These are phyloP conservation scores for Penicillium sp. DNA, from an alignment of 2,329 filamentous ascomycete species.

Conservation along the genomic window DNA sequence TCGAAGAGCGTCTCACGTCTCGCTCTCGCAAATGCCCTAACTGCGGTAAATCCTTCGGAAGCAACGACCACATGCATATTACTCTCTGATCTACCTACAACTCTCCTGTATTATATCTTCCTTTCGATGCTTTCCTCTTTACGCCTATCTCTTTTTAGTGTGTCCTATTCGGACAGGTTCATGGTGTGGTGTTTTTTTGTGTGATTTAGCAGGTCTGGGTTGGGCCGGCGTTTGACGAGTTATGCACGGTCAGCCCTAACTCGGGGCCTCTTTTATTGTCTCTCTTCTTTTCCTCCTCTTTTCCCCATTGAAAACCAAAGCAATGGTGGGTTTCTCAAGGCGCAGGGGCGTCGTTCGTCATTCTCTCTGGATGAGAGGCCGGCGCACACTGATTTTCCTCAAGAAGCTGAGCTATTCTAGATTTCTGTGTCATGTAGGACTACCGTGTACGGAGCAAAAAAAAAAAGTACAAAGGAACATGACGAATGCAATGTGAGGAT, in stretches of 20 bases:
- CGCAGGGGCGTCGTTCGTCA: slow-evolving; percentile 16
- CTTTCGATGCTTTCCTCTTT: slow-evolving; percentile 15
- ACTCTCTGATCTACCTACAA: slow-evolving; percentile 39
- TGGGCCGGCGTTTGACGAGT: slow-evolving; percentile 34
- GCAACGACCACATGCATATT: slow-evolving; percentile 76
- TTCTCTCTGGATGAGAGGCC: slow-evolving; percentile 17
- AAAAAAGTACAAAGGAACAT: slow-evolving; percentile 17
- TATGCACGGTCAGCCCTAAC: slow-evolving; percentile 11
- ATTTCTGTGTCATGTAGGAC: slow-evolving; percentile 34
- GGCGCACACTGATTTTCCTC: slow-evolving; percentile 14
- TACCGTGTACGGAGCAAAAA: slow-evolving; percentile 25
- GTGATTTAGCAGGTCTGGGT: slow-evolving; percentile 33
- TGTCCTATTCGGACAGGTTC: slow-evolving; percentile 30
- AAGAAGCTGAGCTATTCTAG: slow-evolving; percentile 14
- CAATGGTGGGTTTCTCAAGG: slow-evolving; percentile 7
- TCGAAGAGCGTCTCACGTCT: slow-evolving; percentile 83
- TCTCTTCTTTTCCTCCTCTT: slow-evolving; percentile 13
- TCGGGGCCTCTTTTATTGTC: slow-evolving; percentile 16
- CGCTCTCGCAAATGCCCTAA: slow-evolving; percentile 93
- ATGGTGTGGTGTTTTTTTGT: slow-evolving; percentile 38
- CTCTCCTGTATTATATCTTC: slow-evolving; percentile 36
- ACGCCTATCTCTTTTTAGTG: slow-evolving; percentile 16
- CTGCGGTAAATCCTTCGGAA: slow-evolving; percentile 88
- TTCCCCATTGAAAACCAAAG: slow-evolving; percentile 3
- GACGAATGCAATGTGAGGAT: slow-evolving; percentile 22